A percentile compares a stretch with the other conserved stretches of the same genome.
Evolutionary conservation across 352 stramenopile genomes (phyloP).

Genomic region (Phytopythium cucurbitacearum): DNA sequence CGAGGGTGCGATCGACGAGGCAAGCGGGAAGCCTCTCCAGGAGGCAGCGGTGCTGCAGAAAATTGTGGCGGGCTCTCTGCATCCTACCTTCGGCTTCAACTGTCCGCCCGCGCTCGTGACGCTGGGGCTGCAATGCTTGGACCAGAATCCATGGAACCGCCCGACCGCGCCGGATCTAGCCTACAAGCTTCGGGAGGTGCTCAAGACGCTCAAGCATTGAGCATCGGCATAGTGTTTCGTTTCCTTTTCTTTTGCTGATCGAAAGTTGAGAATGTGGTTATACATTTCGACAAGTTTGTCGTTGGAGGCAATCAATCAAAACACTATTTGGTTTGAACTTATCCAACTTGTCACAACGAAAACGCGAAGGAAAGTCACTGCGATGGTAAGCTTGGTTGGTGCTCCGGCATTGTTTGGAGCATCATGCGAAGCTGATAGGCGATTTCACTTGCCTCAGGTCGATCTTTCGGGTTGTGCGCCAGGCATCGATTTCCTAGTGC

Average conservation of each 20-base stretch:
- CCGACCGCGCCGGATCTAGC: slow-evolving; percentile 5
- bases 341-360: no score
- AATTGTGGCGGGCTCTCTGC: neutral
- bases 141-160: slow-evolving; percentile 33
- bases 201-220: neutral
- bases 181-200: neutral
- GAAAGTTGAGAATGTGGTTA: no score
- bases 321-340: no score
- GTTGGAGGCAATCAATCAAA: no score
- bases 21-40: slow-evolving; percentile 16
- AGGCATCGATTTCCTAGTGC: neutral
- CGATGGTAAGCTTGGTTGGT: no score
- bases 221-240: no score
- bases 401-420: neutral
- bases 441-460: neutral
- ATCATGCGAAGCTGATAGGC: neutral
- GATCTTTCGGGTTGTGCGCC: neutral
- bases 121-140: slow-evolving; percentile 30
- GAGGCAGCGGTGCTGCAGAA: slow-evolving; percentile 1
- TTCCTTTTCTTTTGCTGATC: no score
- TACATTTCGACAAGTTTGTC: no score
- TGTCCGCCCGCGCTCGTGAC: slow-evolving; percentile 27
- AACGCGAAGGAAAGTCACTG: no score
- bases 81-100: slow-evolving; percentile 27
- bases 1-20: slow-evolving; percentile 14